Conservation (phyloP, 768 basidiomycete genomes). For the Holtermanniella nyarrowii region DNA sequence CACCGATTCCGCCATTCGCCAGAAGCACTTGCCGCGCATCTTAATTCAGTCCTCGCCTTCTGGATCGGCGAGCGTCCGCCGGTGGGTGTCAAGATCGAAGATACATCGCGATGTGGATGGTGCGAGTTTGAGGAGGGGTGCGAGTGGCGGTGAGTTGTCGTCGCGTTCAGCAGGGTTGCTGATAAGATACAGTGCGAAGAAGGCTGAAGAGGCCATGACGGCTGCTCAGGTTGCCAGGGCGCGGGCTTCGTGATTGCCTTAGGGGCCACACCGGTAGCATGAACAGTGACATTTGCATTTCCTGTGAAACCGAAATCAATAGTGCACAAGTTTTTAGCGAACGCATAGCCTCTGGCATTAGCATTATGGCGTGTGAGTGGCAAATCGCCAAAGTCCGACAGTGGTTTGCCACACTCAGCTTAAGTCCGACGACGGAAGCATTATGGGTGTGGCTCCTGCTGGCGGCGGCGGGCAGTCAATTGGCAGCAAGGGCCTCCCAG, state of each 20-base stretch:
- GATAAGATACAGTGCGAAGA: constrained; percentile 3
- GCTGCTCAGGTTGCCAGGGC: not conserved
- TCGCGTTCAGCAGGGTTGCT: not conserved
- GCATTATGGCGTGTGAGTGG: too few relatives aligned
- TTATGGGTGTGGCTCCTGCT: not conserved
- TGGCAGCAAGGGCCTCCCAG: not conserved
- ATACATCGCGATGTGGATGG: constrained; percentile 58
- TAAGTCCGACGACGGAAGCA: not conserved
- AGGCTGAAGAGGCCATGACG: constrained; percentile 4
- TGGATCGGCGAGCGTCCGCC: constrained; percentile 65
- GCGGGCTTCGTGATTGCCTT: not conserved
- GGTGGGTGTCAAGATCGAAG: constrained; percentile 55
- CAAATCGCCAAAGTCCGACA: too few relatives aligned
- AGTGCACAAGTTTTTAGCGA: too few relatives aligned
- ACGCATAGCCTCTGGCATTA: too few relatives aligned
- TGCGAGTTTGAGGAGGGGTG: constrained; percentile 68
- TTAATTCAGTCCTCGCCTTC: constrained; percentile 55
- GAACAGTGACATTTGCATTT: too few relatives aligned
- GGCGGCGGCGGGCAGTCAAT: not conserved
- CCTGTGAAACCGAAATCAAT: too few relatives aligned
- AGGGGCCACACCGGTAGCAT: too few relatives aligned
- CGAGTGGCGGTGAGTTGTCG: constrained; percentile 55
- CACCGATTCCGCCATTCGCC: constrained; percentile 54
- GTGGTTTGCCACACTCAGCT: too few relatives aligned
- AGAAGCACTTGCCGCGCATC: constrained; percentile 48